These are phyloP conservation scores for Peronospora belbahrii DNA, from an alignment of 352 stramenopile species.

Conservation along the genomic window DNA sequence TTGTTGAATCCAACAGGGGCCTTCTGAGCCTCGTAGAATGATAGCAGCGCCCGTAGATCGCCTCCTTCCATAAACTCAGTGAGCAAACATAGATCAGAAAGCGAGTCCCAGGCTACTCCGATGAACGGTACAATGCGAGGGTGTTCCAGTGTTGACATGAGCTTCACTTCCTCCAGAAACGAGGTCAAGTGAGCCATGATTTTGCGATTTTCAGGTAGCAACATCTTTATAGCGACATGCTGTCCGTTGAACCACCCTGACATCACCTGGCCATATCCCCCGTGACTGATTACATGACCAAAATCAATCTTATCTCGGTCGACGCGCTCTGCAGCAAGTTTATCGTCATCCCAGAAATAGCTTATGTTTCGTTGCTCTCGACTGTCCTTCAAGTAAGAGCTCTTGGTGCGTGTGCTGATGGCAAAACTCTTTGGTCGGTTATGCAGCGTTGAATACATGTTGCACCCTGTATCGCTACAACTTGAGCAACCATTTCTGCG, in stretches of 20 bases:
- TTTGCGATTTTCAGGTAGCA: slow-evolving; percentile 43
- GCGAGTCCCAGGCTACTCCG: slow-evolving; percentile 42
- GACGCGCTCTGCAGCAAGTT: slow-evolving; percentile 44
- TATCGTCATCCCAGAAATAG: slow-evolving; percentile 34
- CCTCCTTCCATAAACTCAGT: slow-evolving; percentile 55
- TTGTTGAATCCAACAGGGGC: slow-evolving; percentile 27
- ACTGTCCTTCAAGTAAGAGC: no score
- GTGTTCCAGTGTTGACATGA: slow-evolving; percentile 41
- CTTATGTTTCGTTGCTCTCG: no score
- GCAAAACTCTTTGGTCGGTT: no score
- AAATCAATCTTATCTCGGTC: slow-evolving; percentile 34
- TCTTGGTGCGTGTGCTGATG: no score
- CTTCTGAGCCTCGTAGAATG: slow-evolving; percentile 28
- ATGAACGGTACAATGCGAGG: slow-evolving; percentile 68
- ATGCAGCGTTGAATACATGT: no score
- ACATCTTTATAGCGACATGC: slow-evolving; percentile 50
- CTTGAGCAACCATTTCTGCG: no score
- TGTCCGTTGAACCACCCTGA: slow-evolving; percentile 29
- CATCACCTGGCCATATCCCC: slow-evolving; percentile 61
- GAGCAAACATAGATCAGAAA: slow-evolving; percentile 49
- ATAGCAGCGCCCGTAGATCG: slow-evolving; percentile 44
- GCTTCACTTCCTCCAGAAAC: slow-evolving; percentile 48
- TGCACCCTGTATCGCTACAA: no score
- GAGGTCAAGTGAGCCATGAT: slow-evolving; percentile 32
- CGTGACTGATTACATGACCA: slow-evolving; percentile 32